phyloP scores from a whole-genome alignment of 176 grass and related monocot species.

The Alloteropsis semialata region DNA sequence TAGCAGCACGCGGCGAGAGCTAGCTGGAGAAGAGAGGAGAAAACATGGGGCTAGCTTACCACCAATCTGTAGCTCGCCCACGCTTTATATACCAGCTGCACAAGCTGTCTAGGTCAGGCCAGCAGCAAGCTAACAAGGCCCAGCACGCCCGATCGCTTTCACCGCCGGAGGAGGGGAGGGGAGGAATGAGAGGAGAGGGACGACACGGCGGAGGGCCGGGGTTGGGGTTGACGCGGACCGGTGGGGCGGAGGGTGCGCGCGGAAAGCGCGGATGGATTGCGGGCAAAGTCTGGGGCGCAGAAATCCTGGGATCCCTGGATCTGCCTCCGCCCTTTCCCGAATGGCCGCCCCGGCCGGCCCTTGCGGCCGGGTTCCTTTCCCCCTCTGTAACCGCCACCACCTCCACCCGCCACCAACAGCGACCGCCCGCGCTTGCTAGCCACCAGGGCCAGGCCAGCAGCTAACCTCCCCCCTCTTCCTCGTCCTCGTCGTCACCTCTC shows the following conservation, averaged over 20 bases:
- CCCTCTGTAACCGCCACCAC: conserved; percentile 85
- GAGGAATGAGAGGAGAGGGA: conserved; percentile 1
- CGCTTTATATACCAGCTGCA: not conserved
- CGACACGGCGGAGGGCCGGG: not conserved
- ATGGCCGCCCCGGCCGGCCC: conserved; percentile 65
- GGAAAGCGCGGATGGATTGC: conserved; percentile 83
- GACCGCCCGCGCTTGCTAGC: conserved; percentile 24
- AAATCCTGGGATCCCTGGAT: conserved; percentile 59
- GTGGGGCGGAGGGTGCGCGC: not conserved
- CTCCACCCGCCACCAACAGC: conserved; percentile 92
- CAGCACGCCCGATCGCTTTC: conserved; percentile 35
- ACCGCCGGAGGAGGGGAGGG: not conserved
- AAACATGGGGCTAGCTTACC: conserved; percentile 12
- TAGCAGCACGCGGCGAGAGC: not conserved
- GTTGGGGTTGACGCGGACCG: conserved; percentile 27
- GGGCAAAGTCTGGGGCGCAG: conserved; percentile 76
- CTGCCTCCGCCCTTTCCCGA: conserved; percentile 47
- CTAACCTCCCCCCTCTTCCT: not conserved
- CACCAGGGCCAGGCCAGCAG: not conserved
- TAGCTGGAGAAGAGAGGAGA: not conserved
- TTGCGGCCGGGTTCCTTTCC: conserved; percentile 45
- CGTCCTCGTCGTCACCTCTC: not conserved
- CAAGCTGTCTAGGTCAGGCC: not conserved
- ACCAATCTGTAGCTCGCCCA: conserved; percentile 22
- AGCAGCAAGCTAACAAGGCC: not conserved